These are phyloP conservation scores for Cytospora schulzeri DNA, from an alignment of 2,329 filamentous ascomycete genomes.

Conservation along the genomic window DNA sequence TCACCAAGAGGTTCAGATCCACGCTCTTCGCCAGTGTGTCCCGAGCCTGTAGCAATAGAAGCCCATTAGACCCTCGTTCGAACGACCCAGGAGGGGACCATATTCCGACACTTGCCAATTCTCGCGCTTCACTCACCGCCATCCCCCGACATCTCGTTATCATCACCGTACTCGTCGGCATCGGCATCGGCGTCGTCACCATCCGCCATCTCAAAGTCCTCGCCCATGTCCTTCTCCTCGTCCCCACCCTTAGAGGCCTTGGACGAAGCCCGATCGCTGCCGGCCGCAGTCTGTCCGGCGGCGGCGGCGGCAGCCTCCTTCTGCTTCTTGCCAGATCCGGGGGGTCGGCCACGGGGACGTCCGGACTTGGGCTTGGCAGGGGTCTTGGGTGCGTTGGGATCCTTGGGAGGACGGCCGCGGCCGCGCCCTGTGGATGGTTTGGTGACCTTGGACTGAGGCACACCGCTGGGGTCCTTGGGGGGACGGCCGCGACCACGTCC, in stretches of 20 bases:
- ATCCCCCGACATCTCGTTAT: constrained; percentile 4
- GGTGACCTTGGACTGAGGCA: constrained; percentile 13
- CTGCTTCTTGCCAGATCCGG: constrained; percentile 22
- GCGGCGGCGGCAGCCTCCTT: neutral
- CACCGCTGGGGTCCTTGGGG: constrained; percentile 16
- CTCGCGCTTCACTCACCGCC: constrained; percentile 27
- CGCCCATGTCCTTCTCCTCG: constrained; percentile 14
- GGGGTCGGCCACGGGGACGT: constrained; percentile 22
- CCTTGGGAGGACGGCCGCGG: constrained; percentile 25
- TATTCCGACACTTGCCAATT: constrained; percentile 24
- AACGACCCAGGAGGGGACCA: neutral
- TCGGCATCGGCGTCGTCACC: constrained; percentile 7
- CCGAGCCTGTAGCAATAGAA: neutral
- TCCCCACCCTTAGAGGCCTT: constrained; percentile 14
- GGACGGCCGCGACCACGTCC: constrained; percentile 20
- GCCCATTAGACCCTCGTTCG: constrained; percentile 9
- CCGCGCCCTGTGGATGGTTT: constrained; percentile 20
- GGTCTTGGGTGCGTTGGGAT: constrained; percentile 21
- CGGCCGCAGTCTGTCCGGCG: constrained; percentile 5
- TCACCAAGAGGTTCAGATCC: constrained; percentile 19
- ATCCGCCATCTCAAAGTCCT: constrained; percentile 18
- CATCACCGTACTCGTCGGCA: constrained; percentile 10
- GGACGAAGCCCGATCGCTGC: neutral
- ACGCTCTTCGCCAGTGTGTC: neutral
- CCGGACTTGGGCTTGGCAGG: constrained; percentile 12